These are phyloP conservation scores for Adansonia grandidieri DNA, from an alignment of 441 rosid genomes.

Conservation along the genomic window DNA sequence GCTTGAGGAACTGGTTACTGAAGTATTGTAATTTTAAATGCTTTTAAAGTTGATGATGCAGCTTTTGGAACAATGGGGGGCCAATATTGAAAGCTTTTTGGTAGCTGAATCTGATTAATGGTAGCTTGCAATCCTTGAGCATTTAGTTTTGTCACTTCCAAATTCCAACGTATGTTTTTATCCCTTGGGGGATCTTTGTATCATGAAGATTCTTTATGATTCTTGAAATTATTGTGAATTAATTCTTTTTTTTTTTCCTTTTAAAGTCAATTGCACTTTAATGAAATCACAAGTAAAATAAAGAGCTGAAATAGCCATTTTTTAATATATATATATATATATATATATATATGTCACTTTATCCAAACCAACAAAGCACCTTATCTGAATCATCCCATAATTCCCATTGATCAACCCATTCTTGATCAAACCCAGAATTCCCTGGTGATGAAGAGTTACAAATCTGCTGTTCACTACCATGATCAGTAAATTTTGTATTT, in stretches of 20 bases:
- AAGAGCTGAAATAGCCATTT: background rate
- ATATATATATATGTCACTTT: too few relatives aligned
- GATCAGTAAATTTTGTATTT: constrained; percentile 30
- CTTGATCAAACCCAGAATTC: constrained; percentile 34
- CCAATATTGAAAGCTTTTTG: constrained; percentile 48
- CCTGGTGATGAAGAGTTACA: constrained; percentile 25
- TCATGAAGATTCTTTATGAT: constrained; percentile 15
- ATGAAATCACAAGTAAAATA: too few relatives aligned
- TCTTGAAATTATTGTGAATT: constrained; percentile 13
- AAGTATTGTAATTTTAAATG: constrained; percentile 44
- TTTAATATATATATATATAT: too few relatives aligned
- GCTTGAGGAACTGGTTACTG: constrained; percentile 69
- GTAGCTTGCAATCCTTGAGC: background rate
- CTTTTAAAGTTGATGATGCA: constrained; percentile 46
- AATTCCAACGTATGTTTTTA: background rate
- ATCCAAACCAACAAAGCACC: constrained; percentile 30
- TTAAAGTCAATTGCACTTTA: background rate
- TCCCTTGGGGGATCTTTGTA: constrained; percentile 14
- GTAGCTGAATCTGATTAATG: constrained; percentile 6
- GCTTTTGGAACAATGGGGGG: constrained; percentile 53
- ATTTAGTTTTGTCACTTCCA: background rate
- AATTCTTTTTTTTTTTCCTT: background rate
- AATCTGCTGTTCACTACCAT: constrained; percentile 29
- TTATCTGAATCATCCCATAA: constrained; percentile 38
- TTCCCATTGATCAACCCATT: constrained; percentile 27